Percentiles rank a stretch among this genome's conserved stretches.
These are phyloP conservation scores for Aspergillus hiratsukae DNA, from an alignment of 2,329 filamentous ascomycete genomes.

Conservation along the genomic window DNA sequence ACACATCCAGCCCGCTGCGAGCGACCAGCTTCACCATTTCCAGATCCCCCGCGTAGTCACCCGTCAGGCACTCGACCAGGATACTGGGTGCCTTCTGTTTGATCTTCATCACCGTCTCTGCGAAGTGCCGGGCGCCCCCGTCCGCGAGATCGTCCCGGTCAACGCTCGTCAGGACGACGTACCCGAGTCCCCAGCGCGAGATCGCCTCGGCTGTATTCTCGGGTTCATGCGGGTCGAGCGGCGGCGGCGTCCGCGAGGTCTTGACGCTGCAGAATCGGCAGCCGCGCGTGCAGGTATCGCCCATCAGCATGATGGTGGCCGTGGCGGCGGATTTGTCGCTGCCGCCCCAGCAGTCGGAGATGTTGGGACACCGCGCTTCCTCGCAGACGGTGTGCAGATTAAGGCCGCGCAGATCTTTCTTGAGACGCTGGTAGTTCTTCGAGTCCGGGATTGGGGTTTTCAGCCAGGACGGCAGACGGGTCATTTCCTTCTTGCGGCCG, in stretches of 20 bases:
- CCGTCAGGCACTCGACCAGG: slow-evolving; percentile 52
- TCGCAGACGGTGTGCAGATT: slow-evolving; percentile 95
- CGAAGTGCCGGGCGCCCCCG: slow-evolving; percentile 83
- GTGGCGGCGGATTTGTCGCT: slow-evolving; percentile 83
- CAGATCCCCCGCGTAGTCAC: slow-evolving; percentile 79
- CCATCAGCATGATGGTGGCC: slow-evolving; percentile 99
- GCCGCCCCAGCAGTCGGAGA: slow-evolving; percentile 96
- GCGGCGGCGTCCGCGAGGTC: slow-evolving; percentile 69
- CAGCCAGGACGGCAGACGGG: slow-evolving; percentile 83
- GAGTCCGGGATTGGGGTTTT: slow-evolving; percentile 90
- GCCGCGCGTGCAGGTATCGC: slow-evolving; percentile 92
- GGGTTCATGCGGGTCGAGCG: slow-evolving; percentile 91
- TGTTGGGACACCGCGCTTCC: slow-evolving; percentile 95
- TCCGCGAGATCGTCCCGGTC: slow-evolving; percentile 90
- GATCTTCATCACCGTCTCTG: slow-evolving; percentile 90
- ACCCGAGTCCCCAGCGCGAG: slow-evolving; percentile 87
- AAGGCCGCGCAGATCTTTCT: slow-evolving; percentile 83
- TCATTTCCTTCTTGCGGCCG: slow-evolving; percentile 62
- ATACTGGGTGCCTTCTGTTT: slow-evolving; percentile 64
- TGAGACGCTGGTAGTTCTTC: slow-evolving; percentile 90
- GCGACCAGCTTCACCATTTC: slow-evolving; percentile 86
- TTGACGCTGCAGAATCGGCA: slow-evolving; percentile 98
- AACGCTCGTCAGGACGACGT: slow-evolving; percentile 89
- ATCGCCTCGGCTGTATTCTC: slow-evolving; percentile 95
- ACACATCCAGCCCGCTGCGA: slow-evolving; percentile 85